Base-by-base conservation (phyloP, 2,329 filamentous ascomycete species). In the Colletotrichum sp. region DNA sequence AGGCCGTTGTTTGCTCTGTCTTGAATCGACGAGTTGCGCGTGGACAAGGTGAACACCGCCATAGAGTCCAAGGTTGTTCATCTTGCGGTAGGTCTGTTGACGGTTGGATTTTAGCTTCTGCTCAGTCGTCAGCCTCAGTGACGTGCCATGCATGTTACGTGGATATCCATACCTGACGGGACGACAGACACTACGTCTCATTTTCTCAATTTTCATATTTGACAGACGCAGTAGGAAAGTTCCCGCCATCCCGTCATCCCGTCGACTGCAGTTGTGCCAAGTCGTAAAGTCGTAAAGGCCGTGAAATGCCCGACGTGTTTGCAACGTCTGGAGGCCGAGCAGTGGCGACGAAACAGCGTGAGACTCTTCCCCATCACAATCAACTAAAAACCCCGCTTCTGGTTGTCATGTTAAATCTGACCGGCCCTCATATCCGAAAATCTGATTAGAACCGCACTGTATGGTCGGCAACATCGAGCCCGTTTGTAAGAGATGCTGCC, bases 171-270 rank as follows among this genome's bases (percentile, higher is more conserved):
- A 4, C 22, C 9, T 48, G 44, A 25, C 12, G n/a, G 44, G 28
- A 60, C 13, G 28, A 59, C n/a, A 52, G 3, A 52, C 12, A 52
- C 11, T 25, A 22, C n/a, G 6, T 52, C n/a, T 52, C 44, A 12
- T 48, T n/a, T 13, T 22, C 44, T 52, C 44, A 52, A 8, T 11
- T 25, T 22, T 52, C 6, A n/a, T 52, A 52, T 25, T 22, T 52
- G 44, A 52, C 44, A 52, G 44, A 22, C 44, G n/a, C n/a, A 52
- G 44, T 22, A 8, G 15, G 13, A 44, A 39, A 32, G 22, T 11
- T 27, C 57, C 63, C 73, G 73, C 15, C 22, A 68, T 75, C 32
- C 63, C 73, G 73, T 19, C 22, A 68, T 75, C 32, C 60, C 60
- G 44, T 34, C 28, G 9, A 22, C 44, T 64, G 6, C 16, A 22